A percentile compares a stretch with the other conserved stretches of the same genome.
phyloP scores from a whole-genome alignment of 768 basidiomycete genomes.

The Suillus subalutaceus region DNA sequence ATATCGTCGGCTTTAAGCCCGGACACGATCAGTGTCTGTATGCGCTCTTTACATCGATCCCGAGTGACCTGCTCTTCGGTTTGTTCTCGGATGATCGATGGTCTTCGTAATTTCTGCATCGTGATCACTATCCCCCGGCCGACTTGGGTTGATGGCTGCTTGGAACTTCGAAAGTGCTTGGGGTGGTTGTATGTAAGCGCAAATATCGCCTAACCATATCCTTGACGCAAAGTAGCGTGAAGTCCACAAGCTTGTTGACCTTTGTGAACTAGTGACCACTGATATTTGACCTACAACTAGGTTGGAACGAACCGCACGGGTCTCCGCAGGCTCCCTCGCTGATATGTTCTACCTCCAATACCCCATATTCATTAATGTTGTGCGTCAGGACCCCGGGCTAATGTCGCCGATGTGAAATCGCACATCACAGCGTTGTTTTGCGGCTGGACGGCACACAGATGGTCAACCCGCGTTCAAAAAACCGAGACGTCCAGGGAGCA shows the following conservation, averaged over 20 bases:
- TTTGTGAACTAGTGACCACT: neutral
- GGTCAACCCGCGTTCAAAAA: neutral
- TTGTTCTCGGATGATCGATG: no score
- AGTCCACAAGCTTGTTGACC: neutral
- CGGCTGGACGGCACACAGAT: neutral
- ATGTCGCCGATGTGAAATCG: neutral
- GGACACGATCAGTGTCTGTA: neutral
- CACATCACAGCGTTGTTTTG: neutral
- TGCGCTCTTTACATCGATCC: neutral
- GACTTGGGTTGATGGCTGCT: neutral
- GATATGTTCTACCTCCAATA: neutral
- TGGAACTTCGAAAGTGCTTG: neutral
- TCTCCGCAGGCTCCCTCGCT: neutral
- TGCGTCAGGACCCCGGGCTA: neutral
- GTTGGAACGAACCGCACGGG: neutral
- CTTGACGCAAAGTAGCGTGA: neutral
- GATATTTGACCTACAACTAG: neutral
- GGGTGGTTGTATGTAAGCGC: neutral
- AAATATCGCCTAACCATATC: neutral
- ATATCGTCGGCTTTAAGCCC: neutral
- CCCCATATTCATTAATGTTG: neutral
- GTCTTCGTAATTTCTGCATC: neutral
- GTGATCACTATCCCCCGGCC: neutral
- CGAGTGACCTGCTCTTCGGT: neutral
- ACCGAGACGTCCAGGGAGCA: no score